Conservation (phyloP, 345 rosid species). For the Fremontodendron californicum region DNA sequence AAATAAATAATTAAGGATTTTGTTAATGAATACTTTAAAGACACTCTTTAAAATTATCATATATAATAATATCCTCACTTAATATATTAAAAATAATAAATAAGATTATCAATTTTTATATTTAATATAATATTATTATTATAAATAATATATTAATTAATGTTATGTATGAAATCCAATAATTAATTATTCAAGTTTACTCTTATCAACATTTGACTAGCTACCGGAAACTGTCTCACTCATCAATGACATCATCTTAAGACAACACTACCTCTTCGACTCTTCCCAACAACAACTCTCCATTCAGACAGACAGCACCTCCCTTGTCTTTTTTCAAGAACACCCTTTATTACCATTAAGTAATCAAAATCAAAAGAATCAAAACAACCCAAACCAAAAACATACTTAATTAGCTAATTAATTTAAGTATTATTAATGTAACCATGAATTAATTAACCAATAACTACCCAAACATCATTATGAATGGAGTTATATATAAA, state of each 20-base stretch:
- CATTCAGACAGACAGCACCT: not conserved
- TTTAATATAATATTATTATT: too few relatives aligned
- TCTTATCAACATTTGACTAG: not conserved
- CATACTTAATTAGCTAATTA: not conserved
- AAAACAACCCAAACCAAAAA: not conserved
- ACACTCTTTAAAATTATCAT: too few relatives aligned
- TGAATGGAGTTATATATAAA: not conserved
- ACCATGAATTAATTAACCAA: not conserved
- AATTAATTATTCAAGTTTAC: too few relatives aligned
- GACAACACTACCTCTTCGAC: not conserved
- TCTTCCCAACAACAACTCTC: constrained; percentile 12
- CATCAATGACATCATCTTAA: not conserved
- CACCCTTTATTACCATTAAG: not conserved
- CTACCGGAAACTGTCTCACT: not conserved
- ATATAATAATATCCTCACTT: too few relatives aligned
- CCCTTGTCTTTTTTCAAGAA: not conserved
- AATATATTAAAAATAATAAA: too few relatives aligned
- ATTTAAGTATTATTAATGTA: not conserved
- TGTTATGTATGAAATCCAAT: too few relatives aligned
- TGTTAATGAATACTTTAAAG: too few relatives aligned
- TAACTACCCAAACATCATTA: not conserved
- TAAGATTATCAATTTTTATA: too few relatives aligned
- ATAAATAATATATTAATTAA: too few relatives aligned
- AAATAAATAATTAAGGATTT: too few relatives aligned
- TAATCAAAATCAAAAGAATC: not conserved